Evolutionary conservation across 2,329 filamentous ascomycete species (phyloP).

Genomic region (Zymoseptoria brevis): DNA sequence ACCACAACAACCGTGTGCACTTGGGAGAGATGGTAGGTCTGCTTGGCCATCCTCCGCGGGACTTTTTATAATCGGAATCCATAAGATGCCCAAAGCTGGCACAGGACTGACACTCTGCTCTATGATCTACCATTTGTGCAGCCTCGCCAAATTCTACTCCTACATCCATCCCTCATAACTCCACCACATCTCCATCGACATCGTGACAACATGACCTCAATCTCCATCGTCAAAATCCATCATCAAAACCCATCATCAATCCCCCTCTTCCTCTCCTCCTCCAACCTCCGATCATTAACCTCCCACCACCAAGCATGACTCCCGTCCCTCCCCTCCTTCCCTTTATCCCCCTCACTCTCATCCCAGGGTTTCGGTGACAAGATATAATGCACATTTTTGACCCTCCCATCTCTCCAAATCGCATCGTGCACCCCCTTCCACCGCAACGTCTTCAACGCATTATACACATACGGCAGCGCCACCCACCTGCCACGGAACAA

Average conservation of each 20-base stretch:
- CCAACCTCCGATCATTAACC: slow-evolving; percentile 42
- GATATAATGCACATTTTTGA: slow-evolving; percentile 58
- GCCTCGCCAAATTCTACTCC: not conserved
- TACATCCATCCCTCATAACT: not conserved
- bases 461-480: slow-evolving; percentile 52
- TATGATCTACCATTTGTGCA: not conserved
- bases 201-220: not conserved
- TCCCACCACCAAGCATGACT: slow-evolving; percentile 53
- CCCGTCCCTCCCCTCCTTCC: slow-evolving; percentile 36
- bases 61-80: not conserved
- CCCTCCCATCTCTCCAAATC: slow-evolving; percentile 53
- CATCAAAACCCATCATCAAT: slow-evolving; percentile 46
- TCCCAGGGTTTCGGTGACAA: slow-evolving; percentile 58
- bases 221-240: not conserved
- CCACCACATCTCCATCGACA: not conserved
- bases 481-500: slow-evolving; percentile 52
- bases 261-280: slow-evolving; percentile 40
- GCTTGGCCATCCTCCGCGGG: slow-evolving; percentile 19
- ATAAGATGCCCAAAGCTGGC: too few relatives aligned
- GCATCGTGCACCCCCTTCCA: slow-evolving; percentile 48
- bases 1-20: slow-evolving; percentile 12
- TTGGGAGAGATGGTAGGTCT: slow-evolving; percentile 24
- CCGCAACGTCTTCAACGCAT: slow-evolving; percentile 53
- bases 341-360: slow-evolving; percentile 37
- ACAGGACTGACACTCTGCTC: not conserved